Percentiles rank a stretch among this genome's conserved stretches.
Conservation (phyloP, 2,329 filamentous ascomycete species). For the Ascochyta viciae-villosae region DNA sequence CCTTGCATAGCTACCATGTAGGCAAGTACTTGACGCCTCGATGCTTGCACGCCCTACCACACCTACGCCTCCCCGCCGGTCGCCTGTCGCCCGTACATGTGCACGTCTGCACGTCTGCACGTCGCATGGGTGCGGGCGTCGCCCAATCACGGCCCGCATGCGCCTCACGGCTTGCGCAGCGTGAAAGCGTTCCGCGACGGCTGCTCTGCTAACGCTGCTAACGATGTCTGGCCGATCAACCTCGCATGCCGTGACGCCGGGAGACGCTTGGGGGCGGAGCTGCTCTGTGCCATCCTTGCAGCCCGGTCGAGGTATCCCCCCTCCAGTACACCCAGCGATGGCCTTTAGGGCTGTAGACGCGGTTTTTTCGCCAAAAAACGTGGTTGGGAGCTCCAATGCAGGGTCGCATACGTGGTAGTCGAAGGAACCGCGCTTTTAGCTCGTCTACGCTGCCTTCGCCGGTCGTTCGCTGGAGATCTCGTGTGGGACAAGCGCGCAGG, state of each 20-base stretch:
- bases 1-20: no score
- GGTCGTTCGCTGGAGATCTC: constrained; percentile 22
- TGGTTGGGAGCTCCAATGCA: constrained; percentile 35
- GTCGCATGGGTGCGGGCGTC: background rate
- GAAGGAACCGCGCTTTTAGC: constrained; percentile 38
- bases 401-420: constrained; percentile 29
- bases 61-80: no score
- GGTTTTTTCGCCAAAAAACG: constrained; percentile 44
- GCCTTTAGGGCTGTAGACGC: constrained; percentile 41
- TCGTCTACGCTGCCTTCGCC: constrained; percentile 28
- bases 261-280: constrained; percentile 25
- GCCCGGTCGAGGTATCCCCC: constrained; percentile 21
- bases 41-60: no score
- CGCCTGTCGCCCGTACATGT: background rate
- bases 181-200: constrained; percentile 34
- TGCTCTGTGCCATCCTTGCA: constrained; percentile 17
- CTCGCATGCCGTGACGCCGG: constrained; percentile 33
- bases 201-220: constrained; percentile 21
- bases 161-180: constrained; percentile 14
- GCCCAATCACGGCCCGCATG: constrained; percentile 13
- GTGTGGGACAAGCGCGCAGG: constrained; percentile 33
- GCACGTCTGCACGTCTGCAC: background rate
- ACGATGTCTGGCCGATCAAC: constrained; percentile 31
- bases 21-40: no score
- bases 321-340: constrained; percentile 32